These are phyloP conservation scores for Ormosia semicastrata DNA, from an alignment of 306 rosid species.

Conservation along the genomic window DNA sequence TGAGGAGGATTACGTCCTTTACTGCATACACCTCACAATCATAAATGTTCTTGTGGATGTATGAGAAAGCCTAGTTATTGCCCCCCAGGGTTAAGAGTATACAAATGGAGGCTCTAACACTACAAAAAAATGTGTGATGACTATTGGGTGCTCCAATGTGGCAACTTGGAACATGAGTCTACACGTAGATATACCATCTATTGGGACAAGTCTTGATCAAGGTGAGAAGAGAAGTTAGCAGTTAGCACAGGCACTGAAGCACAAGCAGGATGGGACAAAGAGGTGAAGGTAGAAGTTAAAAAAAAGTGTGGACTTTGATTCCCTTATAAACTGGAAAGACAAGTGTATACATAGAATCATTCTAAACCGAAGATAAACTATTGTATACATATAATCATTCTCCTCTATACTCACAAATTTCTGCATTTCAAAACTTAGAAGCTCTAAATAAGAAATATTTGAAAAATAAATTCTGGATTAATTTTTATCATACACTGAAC, in stretches of 20 bases:
- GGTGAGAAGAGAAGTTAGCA: neutral
- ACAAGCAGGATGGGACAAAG: neutral
- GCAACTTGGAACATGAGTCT: neutral
- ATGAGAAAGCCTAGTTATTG: constrained; percentile 16
- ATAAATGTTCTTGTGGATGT: constrained; percentile 13
- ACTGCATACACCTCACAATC: neutral
- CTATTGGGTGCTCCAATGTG: neutral
- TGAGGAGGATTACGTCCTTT: neutral
- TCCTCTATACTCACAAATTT: no score
- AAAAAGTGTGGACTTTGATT: neutral
- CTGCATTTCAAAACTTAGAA: no score
- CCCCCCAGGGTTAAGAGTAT: neutral
- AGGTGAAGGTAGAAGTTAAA: neutral
- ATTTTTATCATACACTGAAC: no score
- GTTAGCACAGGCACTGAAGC: neutral
- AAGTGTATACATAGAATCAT: neutral
- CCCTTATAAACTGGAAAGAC: neutral
- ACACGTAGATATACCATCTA: neutral
- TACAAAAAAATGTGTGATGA: no score
- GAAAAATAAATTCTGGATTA: no score
- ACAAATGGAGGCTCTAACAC: constrained; percentile 20
- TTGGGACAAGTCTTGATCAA: neutral
- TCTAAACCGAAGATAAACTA: neutral
- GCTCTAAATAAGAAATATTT: no score
- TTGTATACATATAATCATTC: no score